Base-by-base conservation (phyloP, 768 basidiomycete genomes). In the Termitomyces titanicus region DNA sequence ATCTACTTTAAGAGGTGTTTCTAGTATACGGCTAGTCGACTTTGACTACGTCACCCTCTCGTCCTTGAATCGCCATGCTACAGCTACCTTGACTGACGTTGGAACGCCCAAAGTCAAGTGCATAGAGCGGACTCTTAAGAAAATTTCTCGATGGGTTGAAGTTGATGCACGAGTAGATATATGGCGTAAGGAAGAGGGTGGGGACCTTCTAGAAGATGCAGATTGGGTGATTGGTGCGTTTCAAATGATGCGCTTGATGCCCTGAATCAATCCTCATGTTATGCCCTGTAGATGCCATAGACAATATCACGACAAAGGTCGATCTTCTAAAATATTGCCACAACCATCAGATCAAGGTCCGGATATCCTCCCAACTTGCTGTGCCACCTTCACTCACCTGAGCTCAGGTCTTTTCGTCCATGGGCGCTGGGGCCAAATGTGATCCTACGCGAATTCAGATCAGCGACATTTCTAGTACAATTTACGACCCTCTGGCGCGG, bases 391-490 rank as follows among this genome's bases (percentile, higher is more conserved):
- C 17, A 13, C 29, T 20, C 12, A 84, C 63, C 80, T 79, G 5
- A 15, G 13, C 25, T n/a, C 59, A 90, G 88, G 88, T 95, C 17
- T 97, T 98, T 71, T 93, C 95, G 0, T 94, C 94, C 24, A 97
- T 99, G 94, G 97, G 97, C 27, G 92, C 95, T 3, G 87, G 94
- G 12, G 89, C 94, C 13, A 99, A 98, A 72, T 82, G 81, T 63
- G 97, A 99, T 69, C 95, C 97, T 0, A 96, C 94, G 1, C 84
- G 94, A 38, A 83, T 99, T 24, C 95, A 98, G 70, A 97, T 98
- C 54, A 88, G 87, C 59, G 96, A 98, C 71, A 93, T 98, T 62
- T 94, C 94, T 2, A 76, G 78, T 54, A 98, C 97, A 0, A 80
- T 92, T 38, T 96, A 98, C 64, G 97, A 98, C 69, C 94, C 95